Evolutionary conservation across 1,284 basidiomycete species (phyloP), one percentile per base, ranked within the genome.

Genomic region (Lentinula novae-zelandiae): DNA sequence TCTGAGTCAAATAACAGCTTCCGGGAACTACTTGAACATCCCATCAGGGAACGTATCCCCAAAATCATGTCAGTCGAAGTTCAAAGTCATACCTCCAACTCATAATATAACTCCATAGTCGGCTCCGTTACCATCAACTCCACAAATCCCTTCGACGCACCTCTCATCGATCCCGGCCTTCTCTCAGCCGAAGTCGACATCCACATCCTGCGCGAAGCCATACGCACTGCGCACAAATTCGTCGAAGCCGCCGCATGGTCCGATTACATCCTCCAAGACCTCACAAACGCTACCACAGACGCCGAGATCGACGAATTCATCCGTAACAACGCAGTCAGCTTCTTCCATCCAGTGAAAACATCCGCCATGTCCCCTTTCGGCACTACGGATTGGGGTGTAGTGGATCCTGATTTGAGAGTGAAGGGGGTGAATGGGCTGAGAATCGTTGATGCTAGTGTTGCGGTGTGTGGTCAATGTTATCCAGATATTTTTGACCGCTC

Each of bases 251-350:
- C 65, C 3, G 61, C 49, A 6, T 67, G 61, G 52, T n/a, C 39
- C 12, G 61, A 57, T 12, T 67, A 65, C n/a, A 58, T 67, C n/a
- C 44, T 67, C 46, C 44, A 22, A 1, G 54, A 60, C 49, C 59
- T 44, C 10, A 34, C 22, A 34, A 52, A 58, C 27, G 17, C 51
- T 2, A 50, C 53, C 20, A 50, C 55, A 22, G 64, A 65, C 34
- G 64, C 53, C 10, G 63, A 59, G 36, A 40, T 67, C 1, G 65
- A 67, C 27, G 44, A 49, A n/a, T 67, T 53, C 22, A 64, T 67
- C 5, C 50, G 67, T 0, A 53, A 49, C 5, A 60, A 60, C 34
- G 60, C 62, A 3, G 62, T 55, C 2, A 63, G 58, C 0, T 49
- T 59, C 3, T 58, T 52, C n/a, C 66, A 67, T 64, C 42, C 57